Evolutionary conservation across 164 flowering plant genomes (phyloP).

Genomic region (Annona cherimola): DNA sequence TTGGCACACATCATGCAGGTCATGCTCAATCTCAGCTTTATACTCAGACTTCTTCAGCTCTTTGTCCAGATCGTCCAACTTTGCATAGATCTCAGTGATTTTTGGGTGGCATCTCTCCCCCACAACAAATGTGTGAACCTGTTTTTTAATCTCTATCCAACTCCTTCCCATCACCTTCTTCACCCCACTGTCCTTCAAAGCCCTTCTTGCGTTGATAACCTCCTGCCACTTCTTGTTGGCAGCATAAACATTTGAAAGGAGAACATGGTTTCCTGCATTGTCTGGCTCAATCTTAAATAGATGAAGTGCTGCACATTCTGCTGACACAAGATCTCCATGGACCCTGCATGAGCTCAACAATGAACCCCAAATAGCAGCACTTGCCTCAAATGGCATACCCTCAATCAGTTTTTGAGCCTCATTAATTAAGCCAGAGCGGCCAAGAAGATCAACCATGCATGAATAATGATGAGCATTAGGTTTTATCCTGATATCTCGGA

Average conservation of each 20-base stretch:
- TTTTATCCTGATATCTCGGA: conserved; percentile 29
- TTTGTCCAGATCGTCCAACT: conserved; percentile 48
- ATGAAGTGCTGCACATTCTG: conserved; percentile 58
- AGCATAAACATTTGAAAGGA: conserved; percentile 75
- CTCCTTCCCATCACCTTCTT: conserved; percentile 73
- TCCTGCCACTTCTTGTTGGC: conserved; percentile 61
- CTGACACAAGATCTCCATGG: conserved; percentile 55
- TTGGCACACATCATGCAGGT: conserved; percentile 58
- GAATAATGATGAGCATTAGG: conserved; percentile 65
- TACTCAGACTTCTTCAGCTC: conserved; percentile 56
- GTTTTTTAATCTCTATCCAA: conserved; percentile 71
- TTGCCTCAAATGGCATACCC: conserved; percentile 59
- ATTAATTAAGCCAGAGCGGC: conserved; percentile 51
- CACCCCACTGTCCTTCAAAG: conserved; percentile 53
- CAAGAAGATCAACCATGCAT: conserved; percentile 81
- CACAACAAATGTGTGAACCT: conserved; percentile 65
- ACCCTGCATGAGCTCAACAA: conserved; percentile 65
- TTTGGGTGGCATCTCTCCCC: conserved; percentile 59
- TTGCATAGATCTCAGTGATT: conserved; percentile 44
- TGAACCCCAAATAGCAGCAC: conserved; percentile 86
- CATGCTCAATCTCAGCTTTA: conserved; percentile 40
- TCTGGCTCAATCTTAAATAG: conserved; percentile 66
- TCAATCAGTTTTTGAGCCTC: conserved; percentile 57
- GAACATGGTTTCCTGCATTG: conserved; percentile 70
- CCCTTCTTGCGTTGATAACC: conserved; percentile 51